Evolutionary conservation across 257 asterid genomes (phyloP).

Genomic region (Nemophila menziesii): DNA sequence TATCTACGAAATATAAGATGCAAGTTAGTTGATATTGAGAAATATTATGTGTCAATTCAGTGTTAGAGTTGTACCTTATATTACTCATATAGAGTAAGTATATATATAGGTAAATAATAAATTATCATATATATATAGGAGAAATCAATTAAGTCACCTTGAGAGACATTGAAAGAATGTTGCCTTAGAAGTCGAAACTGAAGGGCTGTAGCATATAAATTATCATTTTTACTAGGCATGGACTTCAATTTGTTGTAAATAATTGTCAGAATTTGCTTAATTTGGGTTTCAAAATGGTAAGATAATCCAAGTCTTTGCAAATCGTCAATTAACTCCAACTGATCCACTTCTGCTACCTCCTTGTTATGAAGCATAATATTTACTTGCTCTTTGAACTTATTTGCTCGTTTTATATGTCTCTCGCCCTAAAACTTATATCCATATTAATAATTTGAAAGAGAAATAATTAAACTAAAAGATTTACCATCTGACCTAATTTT

Average conservation of each 20-base stretch:
- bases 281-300: constrained; percentile 13
- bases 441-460: too few species aligned
- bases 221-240: background rate
- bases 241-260: background rate
- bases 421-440: too few species aligned
- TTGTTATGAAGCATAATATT: constrained; percentile 9
- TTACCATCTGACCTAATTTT: too few species aligned
- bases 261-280: constrained; percentile 1
- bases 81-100: too few species aligned
- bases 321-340: constrained; percentile 18
- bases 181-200: constrained; percentile 41
- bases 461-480: too few species aligned
- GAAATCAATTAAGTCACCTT: too few species aligned
- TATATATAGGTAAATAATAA: too few species aligned
- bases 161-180: constrained; percentile 35
- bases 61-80: too few species aligned
- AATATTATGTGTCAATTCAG: too few species aligned
- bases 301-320: constrained; percentile 14
- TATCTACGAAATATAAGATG: constrained; percentile 17
- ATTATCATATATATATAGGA: too few species aligned
- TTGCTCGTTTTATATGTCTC: background rate
- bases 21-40: background rate
- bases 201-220: constrained; percentile 24
- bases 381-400: constrained; percentile 10
- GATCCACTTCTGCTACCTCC: background rate